Evolutionary conservation across 1,139 yeast genomes (phyloP), one percentile per base, ranked within the genome.

Genomic region (Magnusiomyces tetraspermus): DNA sequence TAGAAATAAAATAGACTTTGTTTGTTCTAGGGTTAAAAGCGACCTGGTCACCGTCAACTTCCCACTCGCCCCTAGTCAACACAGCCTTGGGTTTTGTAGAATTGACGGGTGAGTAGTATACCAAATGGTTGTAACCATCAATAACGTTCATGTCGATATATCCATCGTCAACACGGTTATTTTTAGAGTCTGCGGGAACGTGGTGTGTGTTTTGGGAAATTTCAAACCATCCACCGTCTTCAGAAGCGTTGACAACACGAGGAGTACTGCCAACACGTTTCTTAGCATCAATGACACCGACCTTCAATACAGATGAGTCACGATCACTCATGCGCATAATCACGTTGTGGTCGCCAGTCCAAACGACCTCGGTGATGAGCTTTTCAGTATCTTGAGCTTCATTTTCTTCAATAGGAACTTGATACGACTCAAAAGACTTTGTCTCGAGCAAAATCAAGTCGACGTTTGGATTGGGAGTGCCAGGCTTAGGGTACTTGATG

Each of bases 401-500:
- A 49, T 60, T 43, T 10, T 64, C 46, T 22, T 65, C 64, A 3
- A 66, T 65, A 36, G 61, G 59, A 2, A 61, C 61, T n/a, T 56
- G 51, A 58, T 62, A 67, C 40, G 56, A 59, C 45, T 65, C 67
- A 21, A 61, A 62, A 40, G 65, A 59, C 1, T 63, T 56, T 1
- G 81, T 40, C 45, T 76, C 69, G 59, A 77, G 79, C 48, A 75
- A 68, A 58, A 71, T 66, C 22, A 90, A 60, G 10, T 72, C 67
- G 1, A 85, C 75, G 21, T 67, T 62, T 0, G 98, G 97, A 62
- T 85, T 85, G 1, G 74, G 61, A 21, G 77, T 76, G 0, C 97
- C 98, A 0, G 97, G 95, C 65, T 87, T 89, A 2, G 98, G 97
- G 66, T 92, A 94, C 63, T 84, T 85, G 56, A 90, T 68, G 10